These are phyloP conservation scores for Pseudogymnoascus sp. DNA, from an alignment of 2,329 filamentous ascomycete genomes.

Conservation along the genomic window DNA sequence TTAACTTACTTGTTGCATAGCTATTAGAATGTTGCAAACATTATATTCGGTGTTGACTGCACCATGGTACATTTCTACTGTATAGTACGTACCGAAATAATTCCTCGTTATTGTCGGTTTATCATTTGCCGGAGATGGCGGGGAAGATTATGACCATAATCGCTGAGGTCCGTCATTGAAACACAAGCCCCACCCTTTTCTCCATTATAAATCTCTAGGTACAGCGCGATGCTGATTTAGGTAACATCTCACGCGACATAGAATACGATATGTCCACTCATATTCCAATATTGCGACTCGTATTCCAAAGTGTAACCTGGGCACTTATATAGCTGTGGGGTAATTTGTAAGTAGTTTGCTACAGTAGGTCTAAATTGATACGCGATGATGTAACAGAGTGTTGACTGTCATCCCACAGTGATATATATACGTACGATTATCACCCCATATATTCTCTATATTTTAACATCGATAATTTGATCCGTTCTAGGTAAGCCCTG, in stretches of 20 bases:
- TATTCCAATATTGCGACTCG: background rate
- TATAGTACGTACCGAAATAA: background rate
- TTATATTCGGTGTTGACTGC: background rate
- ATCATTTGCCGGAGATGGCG: background rate
- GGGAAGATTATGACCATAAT: background rate
- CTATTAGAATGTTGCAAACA: background rate
- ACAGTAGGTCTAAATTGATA: background rate
- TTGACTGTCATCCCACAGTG: background rate
- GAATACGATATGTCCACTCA: background rate
- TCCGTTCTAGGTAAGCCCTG: background rate
- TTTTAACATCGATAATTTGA: background rate
- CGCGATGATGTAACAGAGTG: background rate
- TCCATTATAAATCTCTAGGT: background rate
- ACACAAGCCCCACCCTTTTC: background rate
- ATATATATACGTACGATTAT: background rate
- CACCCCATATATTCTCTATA: background rate
- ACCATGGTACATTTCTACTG: background rate
- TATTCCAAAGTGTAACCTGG: background rate
- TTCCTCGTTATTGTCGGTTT: background rate
- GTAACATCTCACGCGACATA: background rate
- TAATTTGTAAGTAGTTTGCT: background rate
- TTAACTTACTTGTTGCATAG: background rate
- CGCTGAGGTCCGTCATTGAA: background rate
- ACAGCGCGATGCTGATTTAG: background rate
- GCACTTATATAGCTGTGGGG: background rate